phyloP scores from a whole-genome alignment of 441 rosid genomes.

The Corymbia citriodora region DNA sequence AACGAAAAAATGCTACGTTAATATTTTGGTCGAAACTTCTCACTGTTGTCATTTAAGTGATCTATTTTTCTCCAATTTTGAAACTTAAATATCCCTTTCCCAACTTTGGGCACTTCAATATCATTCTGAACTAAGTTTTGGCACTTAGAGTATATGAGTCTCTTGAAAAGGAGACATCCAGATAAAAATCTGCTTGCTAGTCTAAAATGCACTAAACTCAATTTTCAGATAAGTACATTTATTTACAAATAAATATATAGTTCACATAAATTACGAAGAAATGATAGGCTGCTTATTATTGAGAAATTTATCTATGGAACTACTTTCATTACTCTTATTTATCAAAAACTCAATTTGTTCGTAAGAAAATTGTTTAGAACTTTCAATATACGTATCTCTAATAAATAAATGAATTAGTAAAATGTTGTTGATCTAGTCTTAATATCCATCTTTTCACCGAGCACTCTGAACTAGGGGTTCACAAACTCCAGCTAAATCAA shows the following conservation, averaged over 20 bases:
- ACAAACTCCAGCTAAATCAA: background rate
- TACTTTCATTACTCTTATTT: too few relatives aligned
- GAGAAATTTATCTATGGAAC: too few relatives aligned
- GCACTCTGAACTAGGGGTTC: background rate
- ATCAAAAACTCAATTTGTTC: too few relatives aligned
- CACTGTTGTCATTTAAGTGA: too few relatives aligned
- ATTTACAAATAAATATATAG: background rate
- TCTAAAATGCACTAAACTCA: background rate
- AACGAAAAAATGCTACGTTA: too few relatives aligned
- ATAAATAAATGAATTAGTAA: background rate
- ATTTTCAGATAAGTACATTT: background rate
- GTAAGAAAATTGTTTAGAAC: background rate
- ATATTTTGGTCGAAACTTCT: too few relatives aligned
- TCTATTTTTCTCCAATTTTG: too few relatives aligned
- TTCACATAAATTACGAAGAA: background rate
- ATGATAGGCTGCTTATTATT: background rate
- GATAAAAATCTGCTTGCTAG: background rate
- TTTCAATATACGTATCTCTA: background rate
- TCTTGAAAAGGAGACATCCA: background rate
- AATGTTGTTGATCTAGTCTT: background rate
- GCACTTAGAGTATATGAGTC: too few relatives aligned
- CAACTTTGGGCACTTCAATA: too few relatives aligned
- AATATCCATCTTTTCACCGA: background rate
- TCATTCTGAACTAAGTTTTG: too few relatives aligned
- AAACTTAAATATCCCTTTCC: too few relatives aligned